Base-by-base conservation (phyloP, 495 filamentous ascomycete species). In the Lasiosphaeriaceae sp. region DNA sequence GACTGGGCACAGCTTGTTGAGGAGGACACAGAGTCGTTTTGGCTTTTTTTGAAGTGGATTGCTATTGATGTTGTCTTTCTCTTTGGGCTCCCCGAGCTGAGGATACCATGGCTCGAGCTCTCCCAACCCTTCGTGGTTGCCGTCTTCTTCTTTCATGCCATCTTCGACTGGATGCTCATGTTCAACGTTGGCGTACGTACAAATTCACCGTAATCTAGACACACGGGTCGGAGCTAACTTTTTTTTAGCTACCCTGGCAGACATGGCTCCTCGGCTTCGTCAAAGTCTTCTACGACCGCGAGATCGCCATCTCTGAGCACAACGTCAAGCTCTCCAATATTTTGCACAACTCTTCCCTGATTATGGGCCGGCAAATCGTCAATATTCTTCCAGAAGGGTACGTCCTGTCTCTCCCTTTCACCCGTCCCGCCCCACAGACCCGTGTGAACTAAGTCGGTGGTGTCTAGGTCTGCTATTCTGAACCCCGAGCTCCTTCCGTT, bases 51-150 rank as follows among this genome's bases (percentile, higher is more conserved):
- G 68, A 98, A 97, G 81, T 98, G 94, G 94, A 78, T 88, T 53
- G 78, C 81, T 26, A 79, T 97, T 19, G 94, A 97, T 72, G 82
- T 83, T 19, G 68, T 87, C 26, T 96, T 92, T 71, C 79, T 96
- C 54, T 97, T 92, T 66, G 86, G 87, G 4, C 67, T 97, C 20
- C 93, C 95, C 29, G 81, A 83, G 43, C 66, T 97, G 57, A 83
- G 87, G 66, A 96, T 98, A 77, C 94, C 94, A 55, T 97, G 94
- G 94, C 79, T 98, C 39, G 89, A 97, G 78, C 90, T 92, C 79
- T 87, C 86, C 2, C 84, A 88, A 55, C 76, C 83, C 14, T 87
- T 86, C 1, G 86, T 87, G 12, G 74, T 85, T 24, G 70, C 76
- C 1, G 66, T 88, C 16, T 92, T 90, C 65, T 62, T 89, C 11